Conservation (phyloP, 2,329 filamentous ascomycete species). For the Clonostachys byssicola region DNA sequence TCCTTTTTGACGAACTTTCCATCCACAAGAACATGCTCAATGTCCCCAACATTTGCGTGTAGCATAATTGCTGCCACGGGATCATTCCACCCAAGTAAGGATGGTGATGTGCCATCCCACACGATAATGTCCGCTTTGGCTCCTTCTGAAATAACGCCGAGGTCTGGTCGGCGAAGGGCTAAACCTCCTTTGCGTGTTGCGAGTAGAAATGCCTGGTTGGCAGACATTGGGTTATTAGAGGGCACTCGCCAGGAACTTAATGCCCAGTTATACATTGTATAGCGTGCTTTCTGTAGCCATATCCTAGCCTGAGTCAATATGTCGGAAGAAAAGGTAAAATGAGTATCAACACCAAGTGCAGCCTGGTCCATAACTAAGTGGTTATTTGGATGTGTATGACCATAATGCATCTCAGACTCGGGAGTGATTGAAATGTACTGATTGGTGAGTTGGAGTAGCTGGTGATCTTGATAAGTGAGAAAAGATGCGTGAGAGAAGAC, state of each 20-base stretch:
- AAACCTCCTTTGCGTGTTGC: conserved; percentile 47
- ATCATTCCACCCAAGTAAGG: conserved; percentile 49
- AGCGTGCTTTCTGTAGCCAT: conserved; percentile 43
- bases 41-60: conserved; percentile 47
- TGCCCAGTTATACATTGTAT: conserved; percentile 15
- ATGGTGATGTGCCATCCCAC: conserved; percentile 42
- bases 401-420: conserved; percentile 56
- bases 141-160: conserved; percentile 42
- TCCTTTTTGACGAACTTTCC: conserved; percentile 43
- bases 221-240: conserved; percentile 43
- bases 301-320: conserved; percentile 46
- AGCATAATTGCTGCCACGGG: conserved; percentile 52
- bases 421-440: conserved; percentile 53
- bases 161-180: conserved; percentile 42
- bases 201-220: conserved; percentile 49
- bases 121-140: conserved; percentile 52
- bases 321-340: conserved; percentile 44
- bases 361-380: conserved; percentile 42
- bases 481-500: conserved; percentile 48
- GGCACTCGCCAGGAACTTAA: conserved; percentile 36
- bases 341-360: conserved; percentile 49
- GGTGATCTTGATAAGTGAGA: conserved; percentile 29
- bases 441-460: conserved; percentile 40
- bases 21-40: conserved; percentile 44
- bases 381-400: conserved; percentile 39